A percentile compares a stretch with the other conserved stretches of the same genome.
These are phyloP conservation scores for Boletus sp. DNA, from an alignment of 1,284 basidiomycete genomes.

Conservation along the genomic window DNA sequence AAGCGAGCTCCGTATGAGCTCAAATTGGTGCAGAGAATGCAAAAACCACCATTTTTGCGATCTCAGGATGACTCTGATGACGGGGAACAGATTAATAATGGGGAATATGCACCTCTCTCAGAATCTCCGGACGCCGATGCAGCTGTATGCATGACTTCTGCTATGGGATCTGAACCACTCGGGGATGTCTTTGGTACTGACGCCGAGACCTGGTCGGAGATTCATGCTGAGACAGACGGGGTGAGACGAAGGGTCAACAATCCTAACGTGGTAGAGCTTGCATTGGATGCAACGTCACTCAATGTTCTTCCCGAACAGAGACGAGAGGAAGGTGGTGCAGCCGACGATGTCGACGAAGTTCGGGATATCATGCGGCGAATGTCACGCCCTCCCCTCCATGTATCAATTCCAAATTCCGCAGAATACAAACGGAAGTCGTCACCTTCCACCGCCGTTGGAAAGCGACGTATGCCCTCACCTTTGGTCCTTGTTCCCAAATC, in stretches of 20 bases:
- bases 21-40: conserved; percentile 49
- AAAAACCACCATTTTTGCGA: conserved; percentile 37
- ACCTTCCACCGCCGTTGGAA: conserved; percentile 25
- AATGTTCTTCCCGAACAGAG: conserved; percentile 38
- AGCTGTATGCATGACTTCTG: conserved; percentile 20
- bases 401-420: conserved; percentile 30
- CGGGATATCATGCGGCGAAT: conserved; percentile 43
- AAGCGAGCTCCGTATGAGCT: conserved; percentile 46
- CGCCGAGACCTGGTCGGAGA: conserved; percentile 58
- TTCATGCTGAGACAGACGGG: conserved; percentile 38
- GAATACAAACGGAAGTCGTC: conserved; percentile 30
- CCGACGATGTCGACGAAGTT: conserved; percentile 46
- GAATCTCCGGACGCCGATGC: conserved; percentile 31
- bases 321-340: conserved; percentile 28
- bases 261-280: conserved; percentile 52
- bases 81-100: conserved; percentile 18
- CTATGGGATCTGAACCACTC: conserved; percentile 42
- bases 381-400: conserved; percentile 36
- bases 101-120: conserved; percentile 36
- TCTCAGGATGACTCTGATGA: conserved; percentile 28
- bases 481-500: conserved; percentile 43
- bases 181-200: conserved; percentile 56
- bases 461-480: conserved; percentile 48
- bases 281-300: conserved; percentile 51
- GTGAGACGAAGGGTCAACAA: conserved; percentile 27